Percentiles rank a stretch among this genome's conserved stretches.
phyloP scores from a whole-genome alignment of 768 basidiomycete species.

The Neoboletus brunneissimus region DNA sequence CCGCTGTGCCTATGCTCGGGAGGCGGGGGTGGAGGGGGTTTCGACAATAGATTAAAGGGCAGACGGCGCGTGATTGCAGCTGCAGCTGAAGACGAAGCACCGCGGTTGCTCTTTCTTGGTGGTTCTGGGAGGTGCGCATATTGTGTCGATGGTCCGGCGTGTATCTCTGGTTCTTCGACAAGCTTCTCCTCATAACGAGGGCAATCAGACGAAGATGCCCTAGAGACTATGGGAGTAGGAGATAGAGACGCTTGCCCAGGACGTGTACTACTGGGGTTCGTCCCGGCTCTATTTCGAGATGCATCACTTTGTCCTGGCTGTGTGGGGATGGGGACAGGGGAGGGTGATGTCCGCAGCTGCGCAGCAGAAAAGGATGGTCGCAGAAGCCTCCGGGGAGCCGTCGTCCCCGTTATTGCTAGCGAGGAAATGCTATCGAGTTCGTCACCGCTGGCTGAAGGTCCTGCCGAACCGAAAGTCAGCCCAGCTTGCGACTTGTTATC shows the following conservation, averaged over 20 bases:
- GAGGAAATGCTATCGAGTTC: conserved; percentile 49
- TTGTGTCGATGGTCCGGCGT: conserved; percentile 64
- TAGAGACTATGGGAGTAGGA: conserved; percentile 41
- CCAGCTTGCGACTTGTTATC: conserved; percentile 65
- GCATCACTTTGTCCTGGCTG: conserved; percentile 41
- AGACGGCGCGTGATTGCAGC: conserved; percentile 53
- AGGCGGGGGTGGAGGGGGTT: conserved; percentile 38
- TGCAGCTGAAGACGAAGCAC: conserved; percentile 44
- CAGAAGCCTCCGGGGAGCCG: conserved; percentile 56
- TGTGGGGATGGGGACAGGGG: conserved; percentile 32
- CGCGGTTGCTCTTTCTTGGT: conserved; percentile 44
- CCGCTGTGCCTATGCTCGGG: conserved; percentile 26
- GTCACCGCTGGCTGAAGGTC: conserved; percentile 53
- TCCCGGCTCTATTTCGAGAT: conserved; percentile 60
- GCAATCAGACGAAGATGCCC: conserved; percentile 58
- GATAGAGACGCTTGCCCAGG: conserved; percentile 43
- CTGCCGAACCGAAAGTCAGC: conserved; percentile 44
- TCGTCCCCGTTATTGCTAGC: conserved; percentile 47
- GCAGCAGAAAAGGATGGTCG: conserved; percentile 78
- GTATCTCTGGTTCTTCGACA: conserved; percentile 48
- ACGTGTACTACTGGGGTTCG: conserved; percentile 53
- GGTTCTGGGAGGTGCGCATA: conserved; percentile 74
- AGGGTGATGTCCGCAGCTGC: conserved; percentile 59
- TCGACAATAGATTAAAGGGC: conserved; percentile 67
- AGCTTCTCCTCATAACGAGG: conserved; percentile 36